A percentile compares a stretch with the other conserved stretches of the same genome.
Conservation (phyloP, 1,284 basidiomycete genomes). For the Sporisorium exsertum region DNA sequence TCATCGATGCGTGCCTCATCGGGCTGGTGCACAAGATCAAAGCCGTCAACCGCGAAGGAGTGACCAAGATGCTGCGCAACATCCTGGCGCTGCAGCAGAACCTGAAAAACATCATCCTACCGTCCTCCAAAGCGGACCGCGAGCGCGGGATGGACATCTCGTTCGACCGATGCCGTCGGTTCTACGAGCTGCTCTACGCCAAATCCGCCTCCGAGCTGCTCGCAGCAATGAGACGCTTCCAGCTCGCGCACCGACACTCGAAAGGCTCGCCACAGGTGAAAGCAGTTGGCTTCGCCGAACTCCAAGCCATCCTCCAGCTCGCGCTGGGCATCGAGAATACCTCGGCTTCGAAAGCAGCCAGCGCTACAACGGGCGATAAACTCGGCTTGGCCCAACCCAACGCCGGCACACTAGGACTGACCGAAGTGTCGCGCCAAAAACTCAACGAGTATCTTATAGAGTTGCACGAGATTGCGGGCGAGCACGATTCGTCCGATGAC, state of each 20-base stretch:
- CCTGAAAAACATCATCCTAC: conserved; percentile 74
- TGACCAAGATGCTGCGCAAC: conserved; percentile 89
- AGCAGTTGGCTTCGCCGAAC: conserved; percentile 19
- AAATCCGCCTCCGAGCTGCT: conserved; percentile 24
- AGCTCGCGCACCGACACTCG: not conserved
- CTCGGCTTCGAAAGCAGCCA: conserved; percentile 1
- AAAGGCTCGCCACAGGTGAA: conserved; percentile 2
- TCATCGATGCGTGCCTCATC: conserved; percentile 87
- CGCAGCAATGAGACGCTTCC: conserved; percentile 18
- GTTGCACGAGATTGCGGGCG: conserved; percentile 54
- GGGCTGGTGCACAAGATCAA: conserved; percentile 80
- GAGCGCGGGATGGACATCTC: conserved; percentile 72
- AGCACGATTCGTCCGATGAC: conserved; percentile 23
- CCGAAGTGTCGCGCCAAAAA: conserved; percentile 53
- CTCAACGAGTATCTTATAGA: conserved; percentile 65
- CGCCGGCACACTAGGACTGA: conserved; percentile 35
- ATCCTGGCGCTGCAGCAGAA: conserved; percentile 92
- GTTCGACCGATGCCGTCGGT: conserved; percentile 81
- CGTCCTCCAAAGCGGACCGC: not conserved
- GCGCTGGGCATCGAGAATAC: conserved; percentile 59
- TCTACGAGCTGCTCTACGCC: conserved; percentile 75
- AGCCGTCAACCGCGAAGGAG: conserved; percentile 80
- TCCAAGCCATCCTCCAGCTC: conserved; percentile 52
- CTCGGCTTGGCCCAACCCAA: conserved; percentile 13
- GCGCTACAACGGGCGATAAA: conserved; percentile 12